Base-by-base conservation (phyloP, 768 basidiomycete genomes). In the Pisolithus albus region DNA sequence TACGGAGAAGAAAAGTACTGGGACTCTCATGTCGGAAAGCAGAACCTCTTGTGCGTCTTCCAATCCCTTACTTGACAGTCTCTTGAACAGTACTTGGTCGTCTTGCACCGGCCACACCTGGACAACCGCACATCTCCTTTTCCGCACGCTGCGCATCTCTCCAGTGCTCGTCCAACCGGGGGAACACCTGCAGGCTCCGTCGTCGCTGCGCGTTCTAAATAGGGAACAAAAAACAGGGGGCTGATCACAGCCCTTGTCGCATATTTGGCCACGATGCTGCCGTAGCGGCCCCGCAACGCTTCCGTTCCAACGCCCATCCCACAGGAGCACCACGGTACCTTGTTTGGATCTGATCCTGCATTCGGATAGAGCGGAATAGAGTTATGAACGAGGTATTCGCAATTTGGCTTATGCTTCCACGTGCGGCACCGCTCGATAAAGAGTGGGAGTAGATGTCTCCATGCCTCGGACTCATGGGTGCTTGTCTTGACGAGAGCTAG, bases 141-240 rank as follows among this genome's bases (percentile, higher is more conserved):
- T 37, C 58, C 53, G 3, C 66, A 67, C 3, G 57, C 46, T 15
- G 16, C 50, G n/a, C 66, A 68, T 49, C 34, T 37, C 32, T 21
- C 26, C 11, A 44, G 42, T 7, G n/a, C 13, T 9, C 13, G 38
- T 10, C 8, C 43, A 34, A 15, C 11, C 24, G 24, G 16, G 16
- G 23, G 19, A 5, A 24, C 13, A 1, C 24, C 21, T 5, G 24
- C 36, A 1, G 5, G 41, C 4, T 49, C 36, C 28, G 7, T 34
- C n/a, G 54, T 49, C 2, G 62, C 66, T 18, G 76, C 58, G 13
- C 60, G 60, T 54, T 81, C 77, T 55, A 80, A 49, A 58, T 75
- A 80, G 6, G 79, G 69, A 15, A 76, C 72, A 0, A 76, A 70
- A 47, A 82, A 83, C 10, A 84, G 62, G 0, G 79, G 82, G 1